These are phyloP conservation scores for Phaeomoniella chlamydospora DNA, from an alignment of 2,329 filamentous ascomycete genomes.

Conservation along the genomic window DNA sequence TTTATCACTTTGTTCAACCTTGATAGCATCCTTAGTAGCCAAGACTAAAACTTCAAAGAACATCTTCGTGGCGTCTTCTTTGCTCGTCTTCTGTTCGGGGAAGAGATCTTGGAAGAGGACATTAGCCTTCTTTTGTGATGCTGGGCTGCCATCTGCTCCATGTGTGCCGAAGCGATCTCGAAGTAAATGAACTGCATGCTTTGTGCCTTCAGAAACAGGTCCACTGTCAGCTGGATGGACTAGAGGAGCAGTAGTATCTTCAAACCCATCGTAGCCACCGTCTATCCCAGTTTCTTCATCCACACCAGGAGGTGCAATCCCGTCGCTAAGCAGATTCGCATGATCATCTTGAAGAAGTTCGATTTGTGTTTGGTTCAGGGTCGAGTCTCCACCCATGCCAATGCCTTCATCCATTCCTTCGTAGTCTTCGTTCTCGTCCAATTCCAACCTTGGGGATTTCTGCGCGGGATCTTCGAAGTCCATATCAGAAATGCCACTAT, in stretches of 20 bases:
- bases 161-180: constrained; percentile 64
- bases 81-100: constrained; percentile 65
- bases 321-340: constrained; percentile 31
- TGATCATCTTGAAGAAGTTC: constrained; percentile 37
- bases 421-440: constrained; percentile 51
- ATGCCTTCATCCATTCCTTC: constrained; percentile 33
- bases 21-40: constrained; percentile 94
- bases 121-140: constrained; percentile 58
- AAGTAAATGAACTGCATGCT: constrained; percentile 88
- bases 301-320: constrained; percentile 25
- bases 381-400: constrained; percentile 32
- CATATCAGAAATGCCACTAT: constrained; percentile 71
- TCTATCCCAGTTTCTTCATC: constrained; percentile 31
- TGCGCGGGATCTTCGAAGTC: constrained; percentile 50
- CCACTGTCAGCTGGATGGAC: constrained; percentile 73
- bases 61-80: constrained; percentile 95
- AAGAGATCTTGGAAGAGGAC: constrained; percentile 87
- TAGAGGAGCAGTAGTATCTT: constrained; percentile 62
- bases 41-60: constrained; percentile 96
- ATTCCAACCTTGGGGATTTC: constrained; percentile 48
- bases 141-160: constrained; percentile 52
- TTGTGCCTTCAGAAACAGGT: constrained; percentile 78
- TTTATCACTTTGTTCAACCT: constrained; percentile 71
- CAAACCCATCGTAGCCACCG: constrained; percentile 41
- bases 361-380: constrained; percentile 41